Evolutionary conservation across 2,329 filamentous ascomycete species (phyloP), one percentile per base, ranked within the genome.

Genomic region (Fusarium verticillioides): DNA sequence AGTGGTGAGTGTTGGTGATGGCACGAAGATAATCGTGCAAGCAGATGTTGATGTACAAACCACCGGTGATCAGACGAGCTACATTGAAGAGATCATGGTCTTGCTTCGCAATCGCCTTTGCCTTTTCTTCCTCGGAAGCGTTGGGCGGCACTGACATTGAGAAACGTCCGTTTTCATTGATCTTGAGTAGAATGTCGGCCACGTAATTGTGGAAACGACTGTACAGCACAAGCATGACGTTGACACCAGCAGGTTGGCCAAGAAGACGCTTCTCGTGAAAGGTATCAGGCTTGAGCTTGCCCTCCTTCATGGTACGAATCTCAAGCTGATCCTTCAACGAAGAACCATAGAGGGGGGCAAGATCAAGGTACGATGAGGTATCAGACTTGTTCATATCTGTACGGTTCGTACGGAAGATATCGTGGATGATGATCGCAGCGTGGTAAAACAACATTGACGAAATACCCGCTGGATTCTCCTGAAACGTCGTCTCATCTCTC

Each of bases 371-470:
- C 0, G 92, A 94, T 0, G 92, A 94, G 1, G 91, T 93, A 70
- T 90, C 84, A 2, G 90, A 92, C 62, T 88, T 89, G 63, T 88
- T 89, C 77, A 85, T 87, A 79, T 94, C 90, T 9, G 83, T 83
- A 32, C 89, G 88, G 74, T 88, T 89, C 4, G 81, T 82, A 9
- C 79, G 76, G 69, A 82, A 82, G 62, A 82, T 80, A 30, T 82
- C 81, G 30, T 82, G 81, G 18, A 82, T 82, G 58, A 81, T 81
- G 76, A 95, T 92, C 11, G 91, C 90, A 0, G 92, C 93, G 47
- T 93, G 84, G 73, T 94, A 94, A 80, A 94, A 94, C 21, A 95
- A 83, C 82, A 94, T 90, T 75, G 90, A 92, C 0, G 92, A 94
- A 44, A 95, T 90, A n/a, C 89, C 88, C 57, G 92, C 92, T 0